Base-by-base conservation (phyloP, 495 filamentous ascomycete species). In the Recurvomyces mirabilis region DNA sequence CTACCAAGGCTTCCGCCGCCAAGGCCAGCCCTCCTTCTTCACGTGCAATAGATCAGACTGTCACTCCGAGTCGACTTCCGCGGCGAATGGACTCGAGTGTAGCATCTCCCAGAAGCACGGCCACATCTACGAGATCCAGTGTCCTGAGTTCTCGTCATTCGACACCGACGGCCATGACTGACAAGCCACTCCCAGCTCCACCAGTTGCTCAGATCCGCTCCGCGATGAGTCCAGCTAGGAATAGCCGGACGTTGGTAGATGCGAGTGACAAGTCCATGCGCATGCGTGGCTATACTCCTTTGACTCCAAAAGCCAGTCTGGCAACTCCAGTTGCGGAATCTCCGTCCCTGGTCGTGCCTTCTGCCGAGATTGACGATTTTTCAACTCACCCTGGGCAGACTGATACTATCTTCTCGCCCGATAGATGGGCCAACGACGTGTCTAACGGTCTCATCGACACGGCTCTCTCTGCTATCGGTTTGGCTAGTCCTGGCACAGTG, bases 131-230 rank as follows among this genome's bases (percentile, higher is more conserved):
- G n/a, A n/a, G n/a, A n/a, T n/a, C n/a, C n/a, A n/a, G n/a, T n/a
- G n/a, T n/a, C n/a, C n/a, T n/a, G n/a, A n/a, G n/a, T n/a, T n/a
- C n/a, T n/a, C n/a, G n/a, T n/a, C n/a, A n/a, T n/a, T n/a, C n/a
- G n/a, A n/a, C n/a, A n/a, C n/a, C n/a, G n/a, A n/a, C n/a, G n/a
- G 9, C 21, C 11, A n/a, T 14, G 37, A 24, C 20, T 1, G 41
- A 54, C 4, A 54, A 54, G 46, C 26, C 45, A 17, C 29, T 54
- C 12, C 51, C 51, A 14, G 14, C 51, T 5, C 51, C 36, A n/a
- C 51, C 51, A 29, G 26, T 36, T 9, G 30, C 21, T n/a, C 25
- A 14, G 5, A 11, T 52, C 2, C 15, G 28, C 20, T 28, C 17
- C 15, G 26, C 28, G 7, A 20, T 39, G 13, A 44, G 38, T 17